Base-by-base conservation (phyloP, 805 yeast genomes). In the Ogataea henricii region DNA sequence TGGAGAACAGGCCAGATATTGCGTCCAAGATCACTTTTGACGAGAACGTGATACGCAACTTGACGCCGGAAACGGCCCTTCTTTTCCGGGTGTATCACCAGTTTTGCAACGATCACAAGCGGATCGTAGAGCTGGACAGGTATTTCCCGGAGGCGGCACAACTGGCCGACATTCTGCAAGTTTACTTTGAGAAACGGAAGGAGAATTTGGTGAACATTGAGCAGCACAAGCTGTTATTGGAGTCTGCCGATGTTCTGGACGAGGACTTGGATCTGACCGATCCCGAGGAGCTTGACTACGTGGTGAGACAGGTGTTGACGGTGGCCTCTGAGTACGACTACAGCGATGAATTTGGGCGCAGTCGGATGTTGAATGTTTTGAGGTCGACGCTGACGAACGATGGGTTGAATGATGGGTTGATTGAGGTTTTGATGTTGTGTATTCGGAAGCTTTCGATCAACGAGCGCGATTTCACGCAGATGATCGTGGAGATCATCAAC, bases 331-430 rank as follows among this genome's bases (percentile, higher is more conserved):
- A 79, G 32, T 86, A 85, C 60, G 98, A 94, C 64, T 89, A 81
- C 59, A 85, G 89, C 57, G 97, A 94, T 69, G 96, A 91, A 65
- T 78, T 87, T 40, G 97, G 97, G 17, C 79, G 97, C 60, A 77
- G 96, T 63, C 81, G 82, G 38, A 81, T 89, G 80, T 68, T 87
- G 33, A 76, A 72, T 25, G 73, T 80, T 1, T 66, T 83, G 4
- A 74, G 89, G 69, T 71, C 79, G 18, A 71, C 83, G n/a, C 68
- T 86, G 48, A 74, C 83, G 1, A 74, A 78, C 35, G 85, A 81
- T 44, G 71, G 76, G 13, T 69, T 87, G 21, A 66, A 80, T 1
- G 89, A 81, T 48, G 61, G 68, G 6, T 69, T 83, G 25, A 74
- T 82, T 21, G 76, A 77, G 32, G 72, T 78, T 10, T 75, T 87